Conservation (phyloP, 306 rosid genomes). For the Fragaria iinumae region DNA sequence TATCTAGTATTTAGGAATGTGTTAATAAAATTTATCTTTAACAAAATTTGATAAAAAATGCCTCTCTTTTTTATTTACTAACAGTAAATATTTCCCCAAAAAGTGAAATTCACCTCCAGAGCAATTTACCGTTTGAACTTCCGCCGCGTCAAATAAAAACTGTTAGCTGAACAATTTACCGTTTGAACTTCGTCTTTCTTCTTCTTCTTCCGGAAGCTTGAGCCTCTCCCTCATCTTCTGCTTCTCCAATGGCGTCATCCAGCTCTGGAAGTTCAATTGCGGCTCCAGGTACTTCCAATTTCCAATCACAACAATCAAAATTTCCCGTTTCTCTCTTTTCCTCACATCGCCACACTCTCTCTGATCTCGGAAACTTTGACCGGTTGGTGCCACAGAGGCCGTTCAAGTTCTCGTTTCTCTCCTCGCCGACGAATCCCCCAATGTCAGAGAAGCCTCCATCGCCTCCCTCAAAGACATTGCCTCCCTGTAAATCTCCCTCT, state of each 20-base stretch:
- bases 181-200: no score
- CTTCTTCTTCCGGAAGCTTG: neutral
- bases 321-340: neutral
- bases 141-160: no score
- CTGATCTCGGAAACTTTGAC: constrained; percentile 18
- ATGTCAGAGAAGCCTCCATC: constrained; percentile 76
- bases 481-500: constrained; percentile 48
- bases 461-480: constrained; percentile 80
- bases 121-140: no score
- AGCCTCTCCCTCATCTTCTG: neutral
- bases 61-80: no score
- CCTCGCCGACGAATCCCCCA: constrained; percentile 74
- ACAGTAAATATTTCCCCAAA: no score
- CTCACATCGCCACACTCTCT: neutral
- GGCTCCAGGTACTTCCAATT: constrained; percentile 55
- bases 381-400: constrained; percentile 55
- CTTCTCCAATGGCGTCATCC: constrained; percentile 64
- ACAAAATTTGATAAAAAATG: no score
- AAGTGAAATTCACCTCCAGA: no score
- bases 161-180: no score
- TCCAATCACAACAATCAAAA: neutral
- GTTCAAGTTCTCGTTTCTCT: constrained; percentile 78
- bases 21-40: no score
- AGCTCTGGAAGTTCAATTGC: constrained; percentile 51
- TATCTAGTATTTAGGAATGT: no score